Evolutionary conservation across 2,329 filamentous ascomycete species (phyloP), one percentile per base, ranked within the genome.

Genomic region (Aspergillus bombycis): DNA sequence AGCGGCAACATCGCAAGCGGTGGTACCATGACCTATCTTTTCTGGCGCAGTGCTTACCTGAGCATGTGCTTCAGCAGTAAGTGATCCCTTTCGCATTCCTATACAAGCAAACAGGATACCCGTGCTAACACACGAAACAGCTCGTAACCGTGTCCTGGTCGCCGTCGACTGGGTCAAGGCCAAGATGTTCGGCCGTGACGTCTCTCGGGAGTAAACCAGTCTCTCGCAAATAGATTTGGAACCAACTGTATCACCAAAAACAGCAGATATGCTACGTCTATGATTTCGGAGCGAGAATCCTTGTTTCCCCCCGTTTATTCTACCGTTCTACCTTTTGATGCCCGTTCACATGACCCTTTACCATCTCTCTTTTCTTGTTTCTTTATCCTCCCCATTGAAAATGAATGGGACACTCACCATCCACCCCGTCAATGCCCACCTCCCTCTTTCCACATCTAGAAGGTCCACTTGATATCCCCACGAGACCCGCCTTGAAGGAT

Each of bases 61-160:
- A 97, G 93, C 86, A 99, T 99, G 95, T 97, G 94, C 88, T 99
- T 99, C 81, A 98, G 94, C 89, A 94, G 93, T 95, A 87, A 89
- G 92, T 91, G 70, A 45, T 23, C 57, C 41, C 23, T 34, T 45
- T 54, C 7, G n/a, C 12, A 28, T 21, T 57, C 48, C 52, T 52
- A 23, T 43, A 23, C 43, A 7, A n/a, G n/a, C n/a, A n/a, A n/a
- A 38, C 21, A 59, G 19, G 38, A 16, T 52, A 12, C 41, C 48
- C 26, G n/a, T 41, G 50, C 56, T 64, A 72, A 68, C 68, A 61
- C 66, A 57, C 59, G 50, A 43, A 58, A 52, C 68, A 96, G 92
- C 92, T 66, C 93, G 95, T 73, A 99, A 99, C 84, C 90, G 95
- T 77, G 88, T 98, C 72, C 87, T 99, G 58, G 95, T 99, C 72